Conservation (phyloP, 2,329 filamentous ascomycete species). For the Epichloe elymi region DNA sequence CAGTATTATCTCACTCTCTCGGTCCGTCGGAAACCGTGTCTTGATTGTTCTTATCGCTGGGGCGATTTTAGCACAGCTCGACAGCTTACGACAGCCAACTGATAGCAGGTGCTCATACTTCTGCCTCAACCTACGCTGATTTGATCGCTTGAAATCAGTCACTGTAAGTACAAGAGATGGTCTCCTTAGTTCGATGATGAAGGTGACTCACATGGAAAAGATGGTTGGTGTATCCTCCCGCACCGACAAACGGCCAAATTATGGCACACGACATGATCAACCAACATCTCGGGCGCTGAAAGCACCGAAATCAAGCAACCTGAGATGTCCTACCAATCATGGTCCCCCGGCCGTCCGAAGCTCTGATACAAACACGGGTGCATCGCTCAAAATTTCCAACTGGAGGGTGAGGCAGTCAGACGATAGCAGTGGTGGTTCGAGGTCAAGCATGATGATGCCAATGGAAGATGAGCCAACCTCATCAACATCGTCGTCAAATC, state of each 20-base stretch:
- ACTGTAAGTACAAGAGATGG: too few relatives aligned
- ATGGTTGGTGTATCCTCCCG: background rate
- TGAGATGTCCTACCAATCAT: background rate
- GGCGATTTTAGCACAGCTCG: too few relatives aligned
- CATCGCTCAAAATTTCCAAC: conserved; percentile 3
- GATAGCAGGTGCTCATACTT: too few relatives aligned
- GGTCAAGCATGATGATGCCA: background rate
- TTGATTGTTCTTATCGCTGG: too few relatives aligned
- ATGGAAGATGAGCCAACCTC: background rate
- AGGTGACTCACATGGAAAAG: background rate
- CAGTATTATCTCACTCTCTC: too few relatives aligned
- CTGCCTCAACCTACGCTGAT: too few relatives aligned
- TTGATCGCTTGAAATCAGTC: too few relatives aligned
- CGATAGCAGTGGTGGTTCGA: background rate
- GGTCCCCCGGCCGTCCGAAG: background rate
- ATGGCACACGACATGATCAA: background rate
- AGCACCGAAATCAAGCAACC: background rate
- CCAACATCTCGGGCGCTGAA: background rate
- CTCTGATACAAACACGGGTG: background rate
- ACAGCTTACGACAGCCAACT: too few relatives aligned
- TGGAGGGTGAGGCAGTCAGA: conserved; percentile 4
- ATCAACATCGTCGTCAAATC: background rate
- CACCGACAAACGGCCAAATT: background rate
- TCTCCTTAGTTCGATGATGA: background rate
- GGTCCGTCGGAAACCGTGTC: too few relatives aligned